Conservation (phyloP, 208 protist species). For the Phytomonas sp. region DNA sequence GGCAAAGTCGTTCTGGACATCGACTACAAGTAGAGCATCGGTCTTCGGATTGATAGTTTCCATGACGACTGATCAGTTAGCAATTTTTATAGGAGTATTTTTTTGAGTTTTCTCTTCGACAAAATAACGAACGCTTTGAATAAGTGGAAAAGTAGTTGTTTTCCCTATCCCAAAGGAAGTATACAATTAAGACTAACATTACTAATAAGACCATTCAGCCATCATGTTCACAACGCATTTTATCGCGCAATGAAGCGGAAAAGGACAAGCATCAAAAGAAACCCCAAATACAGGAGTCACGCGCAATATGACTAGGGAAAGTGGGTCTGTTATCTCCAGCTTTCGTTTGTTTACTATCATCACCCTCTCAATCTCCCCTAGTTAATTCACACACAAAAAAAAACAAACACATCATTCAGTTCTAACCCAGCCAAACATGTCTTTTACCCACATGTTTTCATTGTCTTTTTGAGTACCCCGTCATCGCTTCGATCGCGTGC, state of each 20-base stretch:
- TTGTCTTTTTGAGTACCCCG: background rate
- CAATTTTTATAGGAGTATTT: background rate
- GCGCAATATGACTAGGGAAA: background rate
- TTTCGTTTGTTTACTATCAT: background rate
- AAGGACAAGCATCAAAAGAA: background rate
- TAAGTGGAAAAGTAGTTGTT: background rate
- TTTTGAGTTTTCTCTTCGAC: background rate
- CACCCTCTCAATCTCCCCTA: background rate
- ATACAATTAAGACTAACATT: background rate
- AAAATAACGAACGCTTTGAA: background rate
- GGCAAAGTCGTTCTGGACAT: constrained; percentile 74
- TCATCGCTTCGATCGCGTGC: background rate
- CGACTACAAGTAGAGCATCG: constrained; percentile 53
- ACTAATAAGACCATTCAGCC: background rate
- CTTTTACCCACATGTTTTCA: background rate
- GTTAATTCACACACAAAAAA: background rate
- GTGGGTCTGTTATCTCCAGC: background rate
- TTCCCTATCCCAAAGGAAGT: background rate
- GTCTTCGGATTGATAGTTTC: constrained; percentile 6
- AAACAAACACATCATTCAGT: background rate
- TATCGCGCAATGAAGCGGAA: no score
- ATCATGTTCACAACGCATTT: background rate
- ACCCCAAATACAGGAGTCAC: background rate
- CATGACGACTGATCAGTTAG: background rate
- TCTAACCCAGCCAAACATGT: background rate